Conservation (phyloP, 176 grass and related monocot genomes). For the Cenchrus purpureus region DNA sequence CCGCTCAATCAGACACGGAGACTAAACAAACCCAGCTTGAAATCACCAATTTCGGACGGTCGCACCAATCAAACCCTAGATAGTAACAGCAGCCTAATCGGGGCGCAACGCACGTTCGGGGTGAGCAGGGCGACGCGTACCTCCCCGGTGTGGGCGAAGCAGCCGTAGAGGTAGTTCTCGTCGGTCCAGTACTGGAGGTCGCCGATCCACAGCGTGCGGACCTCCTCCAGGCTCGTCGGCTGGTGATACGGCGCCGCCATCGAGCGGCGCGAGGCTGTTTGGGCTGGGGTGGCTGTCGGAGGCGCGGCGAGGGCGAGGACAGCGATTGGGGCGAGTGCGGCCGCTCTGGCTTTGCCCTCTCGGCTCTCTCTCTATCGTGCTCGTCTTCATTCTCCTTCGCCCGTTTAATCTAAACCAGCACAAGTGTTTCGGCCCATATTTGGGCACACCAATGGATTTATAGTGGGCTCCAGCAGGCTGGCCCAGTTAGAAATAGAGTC, state of each 20-base stretch:
- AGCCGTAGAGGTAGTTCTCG: conserved; percentile 93
- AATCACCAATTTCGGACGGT: not conserved
- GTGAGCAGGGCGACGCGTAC: conserved; percentile 35
- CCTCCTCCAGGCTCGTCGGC: conserved; percentile 88
- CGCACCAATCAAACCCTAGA: not conserved
- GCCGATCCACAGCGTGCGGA: conserved; percentile 98
- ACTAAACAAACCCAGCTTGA: not conserved
- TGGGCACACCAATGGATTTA: not conserved
- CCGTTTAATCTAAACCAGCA: not conserved
- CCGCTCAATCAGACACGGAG: conserved; percentile 1
- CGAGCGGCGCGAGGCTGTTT: conserved; percentile 36
- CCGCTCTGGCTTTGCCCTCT: not conserved
- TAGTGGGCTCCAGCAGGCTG: not conserved
- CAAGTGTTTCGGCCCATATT: not conserved
- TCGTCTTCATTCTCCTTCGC: not conserved
- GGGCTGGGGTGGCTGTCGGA: conserved; percentile 25
- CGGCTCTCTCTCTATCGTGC: no score
- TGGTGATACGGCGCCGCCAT: conserved; percentile 80
- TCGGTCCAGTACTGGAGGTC: conserved; percentile 99
- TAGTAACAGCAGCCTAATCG: not conserved
- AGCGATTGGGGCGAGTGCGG: not conserved
- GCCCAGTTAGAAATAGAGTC: not conserved
- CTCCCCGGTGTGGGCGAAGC: conserved; percentile 94
- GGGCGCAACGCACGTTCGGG: not conserved
- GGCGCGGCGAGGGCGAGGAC: conserved; percentile 16